These are phyloP conservation scores for Xylaria bambusicola DNA, from an alignment of 495 filamentous ascomycete genomes.

Conservation along the genomic window DNA sequence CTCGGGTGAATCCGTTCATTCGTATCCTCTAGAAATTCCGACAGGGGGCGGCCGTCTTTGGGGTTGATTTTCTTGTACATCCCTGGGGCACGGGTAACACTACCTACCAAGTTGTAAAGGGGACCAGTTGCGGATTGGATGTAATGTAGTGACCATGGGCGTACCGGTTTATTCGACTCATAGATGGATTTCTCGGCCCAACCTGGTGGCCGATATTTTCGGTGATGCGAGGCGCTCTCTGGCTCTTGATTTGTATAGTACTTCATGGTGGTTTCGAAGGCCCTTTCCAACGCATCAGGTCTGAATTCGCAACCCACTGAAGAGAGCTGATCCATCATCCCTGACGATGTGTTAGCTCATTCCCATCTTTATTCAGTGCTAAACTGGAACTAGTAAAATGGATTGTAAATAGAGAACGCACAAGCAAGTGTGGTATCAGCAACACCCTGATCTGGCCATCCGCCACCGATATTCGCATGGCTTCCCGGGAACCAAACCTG, in stretches of 20 bases:
- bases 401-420: conserved; percentile 31
- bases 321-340: conserved; percentile 69
- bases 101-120: conserved; percentile 55
- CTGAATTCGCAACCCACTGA: conserved; percentile 62
- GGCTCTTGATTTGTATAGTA: conserved; percentile 42
- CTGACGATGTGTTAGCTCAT: conserved; percentile 11
- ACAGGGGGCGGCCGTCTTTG: conserved; percentile 41
- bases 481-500: conserved; percentile 75
- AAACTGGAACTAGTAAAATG: not conserved
- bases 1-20: conserved; percentile 67
- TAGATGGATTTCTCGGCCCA: conserved; percentile 52
- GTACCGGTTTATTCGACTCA: conserved; percentile 48
- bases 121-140: conserved; percentile 51
- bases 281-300: conserved; percentile 52
- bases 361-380: not conserved
- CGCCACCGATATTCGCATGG: conserved; percentile 69
- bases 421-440: conserved; percentile 68
- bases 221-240: conserved; percentile 5
- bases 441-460: conserved; percentile 51
- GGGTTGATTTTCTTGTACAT: conserved; percentile 59
- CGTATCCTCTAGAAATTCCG: conserved; percentile 55
- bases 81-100: conserved; percentile 57
- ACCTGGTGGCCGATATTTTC: conserved; percentile 22
- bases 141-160: conserved; percentile 62
- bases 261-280: conserved; percentile 49